Evolutionary conservation across 73 alveolate species (phyloP).

Genomic region (Tetrahymena thermophila): DNA sequence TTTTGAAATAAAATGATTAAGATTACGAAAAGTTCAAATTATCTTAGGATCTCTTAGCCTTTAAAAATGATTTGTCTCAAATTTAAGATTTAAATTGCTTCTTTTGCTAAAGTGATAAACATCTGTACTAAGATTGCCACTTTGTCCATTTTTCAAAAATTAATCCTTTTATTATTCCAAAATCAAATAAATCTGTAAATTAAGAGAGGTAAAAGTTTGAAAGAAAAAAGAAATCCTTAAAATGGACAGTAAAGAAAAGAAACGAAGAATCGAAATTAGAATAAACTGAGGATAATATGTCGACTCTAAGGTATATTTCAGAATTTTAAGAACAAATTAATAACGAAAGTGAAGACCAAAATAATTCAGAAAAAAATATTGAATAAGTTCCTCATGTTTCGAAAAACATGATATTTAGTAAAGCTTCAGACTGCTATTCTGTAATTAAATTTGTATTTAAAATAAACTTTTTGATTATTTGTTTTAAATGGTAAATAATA

Average conservation of each 20-base stretch:
- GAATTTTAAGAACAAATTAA: neutral
- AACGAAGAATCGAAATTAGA: neutral
- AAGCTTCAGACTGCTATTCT: neutral
- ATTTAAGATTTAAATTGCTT: neutral
- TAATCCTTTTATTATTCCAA: neutral
- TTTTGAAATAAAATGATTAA: neutral
- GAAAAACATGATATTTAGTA: neutral
- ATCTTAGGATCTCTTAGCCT: neutral
- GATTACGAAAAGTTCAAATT: neutral
- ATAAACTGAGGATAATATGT: neutral
- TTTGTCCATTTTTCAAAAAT: neutral
- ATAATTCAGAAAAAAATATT: too few species aligned
- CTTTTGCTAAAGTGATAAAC: neutral
- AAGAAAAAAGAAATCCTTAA: neutral
- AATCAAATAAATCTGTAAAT: neutral
- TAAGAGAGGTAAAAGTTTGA: neutral
- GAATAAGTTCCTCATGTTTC: neutral
- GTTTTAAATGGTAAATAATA: too few species aligned
- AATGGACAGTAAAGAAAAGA: neutral
- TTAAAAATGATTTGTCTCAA: neutral
- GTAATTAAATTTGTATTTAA: neutral
- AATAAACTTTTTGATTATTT: too few species aligned
- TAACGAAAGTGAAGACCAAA: neutral
- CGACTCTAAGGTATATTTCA: neutral
- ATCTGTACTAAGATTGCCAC: neutral